Base-by-base conservation (phyloP, 495 filamentous ascomycete species). In the Xylaria castorea region DNA sequence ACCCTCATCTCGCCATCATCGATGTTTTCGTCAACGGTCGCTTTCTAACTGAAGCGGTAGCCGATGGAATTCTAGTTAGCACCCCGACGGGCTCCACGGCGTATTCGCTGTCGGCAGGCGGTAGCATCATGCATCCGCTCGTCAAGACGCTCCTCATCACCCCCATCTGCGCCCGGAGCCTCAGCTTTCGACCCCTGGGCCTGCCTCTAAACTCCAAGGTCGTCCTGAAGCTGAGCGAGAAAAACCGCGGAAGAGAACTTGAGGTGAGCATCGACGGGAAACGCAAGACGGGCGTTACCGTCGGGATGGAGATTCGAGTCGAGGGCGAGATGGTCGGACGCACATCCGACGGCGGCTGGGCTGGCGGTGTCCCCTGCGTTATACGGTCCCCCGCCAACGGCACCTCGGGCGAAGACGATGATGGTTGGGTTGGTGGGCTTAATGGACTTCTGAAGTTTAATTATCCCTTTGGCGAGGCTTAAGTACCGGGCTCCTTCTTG, bases 391-490 rank as follows among this genome's bases (percentile, higher is more conserved):
- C 82, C 1, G 78, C 81, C 58, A 82, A 75, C 70, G 82, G 77
- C 32, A 80, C 66, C 36, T 80, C 78, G 51, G 82, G 81, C 1
- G 88, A 91, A 77, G 91, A 92, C 75, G 90, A 91, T 74, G 96
- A 98, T 80, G 93, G 93, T 18, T 99, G 97, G 97, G 96, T 99
- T 20, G 96, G 95, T 1, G 96, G 97, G 8, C 81, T 99, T 81
- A 98, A 98, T 81, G 93, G 93, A 62, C 79, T 98, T 75, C 83
- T 99, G 76, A 99, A 99, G 83, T 99, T 98, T 76, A 99, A 99
- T 80, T 92, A 97, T 83, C 94, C 97, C 3, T 98, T 99, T 85
- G 96, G 96, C 0, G 94, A 97, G 51, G 53, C 63, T 22, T 72
- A 40, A 38, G 44, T 11, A 11, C 22, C 44, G 44, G 44, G 5